Evolutionary conservation across 768 basidiomycete species (phyloP).

Genomic region (Floccularia luteovirens): DNA sequence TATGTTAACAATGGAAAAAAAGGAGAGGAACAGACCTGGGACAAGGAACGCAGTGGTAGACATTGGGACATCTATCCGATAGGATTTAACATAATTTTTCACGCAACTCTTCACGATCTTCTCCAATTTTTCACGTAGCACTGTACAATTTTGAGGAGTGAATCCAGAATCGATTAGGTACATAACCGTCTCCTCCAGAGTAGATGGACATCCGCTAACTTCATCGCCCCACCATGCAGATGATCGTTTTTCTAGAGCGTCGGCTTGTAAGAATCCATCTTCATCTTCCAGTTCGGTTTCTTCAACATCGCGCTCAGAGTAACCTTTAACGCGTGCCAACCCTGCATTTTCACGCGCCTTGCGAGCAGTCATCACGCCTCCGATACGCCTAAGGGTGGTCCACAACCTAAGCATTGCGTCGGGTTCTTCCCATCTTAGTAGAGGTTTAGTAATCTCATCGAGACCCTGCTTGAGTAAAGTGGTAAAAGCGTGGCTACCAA

Average conservation of each 20-base stretch:
- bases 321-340: slow-evolving; percentile 37
- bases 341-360: slow-evolving; percentile 26
- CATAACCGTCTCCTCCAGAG: slow-evolving; percentile 57
- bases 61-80: slow-evolving; percentile 44
- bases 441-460: slow-evolving; percentile 22
- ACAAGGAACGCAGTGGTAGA: slow-evolving; percentile 57
- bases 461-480: slow-evolving; percentile 27
- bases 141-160: slow-evolving; percentile 34
- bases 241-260: slow-evolving; percentile 30
- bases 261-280: slow-evolving; percentile 21
- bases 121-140: slow-evolving; percentile 47
- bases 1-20: neutral
- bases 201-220: slow-evolving; percentile 53
- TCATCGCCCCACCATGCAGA: slow-evolving; percentile 67
- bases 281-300: slow-evolving; percentile 29
- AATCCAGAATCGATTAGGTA: slow-evolving; percentile 54
- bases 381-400: slow-evolving; percentile 27
- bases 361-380: slow-evolving; percentile 32
- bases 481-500: slow-evolving; percentile 33
- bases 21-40: slow-evolving; percentile 31
- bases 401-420: slow-evolving; percentile 35
- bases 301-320: slow-evolving; percentile 26
- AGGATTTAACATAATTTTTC: slow-evolving; percentile 30
- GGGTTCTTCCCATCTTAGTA: slow-evolving; percentile 37
- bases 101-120: slow-evolving; percentile 38